Percentiles rank a stretch among this genome's conserved stretches.
These are phyloP conservation scores for Orbilia ellipsospora DNA, from an alignment of 2,329 filamentous ascomycete species.

Conservation along the genomic window DNA sequence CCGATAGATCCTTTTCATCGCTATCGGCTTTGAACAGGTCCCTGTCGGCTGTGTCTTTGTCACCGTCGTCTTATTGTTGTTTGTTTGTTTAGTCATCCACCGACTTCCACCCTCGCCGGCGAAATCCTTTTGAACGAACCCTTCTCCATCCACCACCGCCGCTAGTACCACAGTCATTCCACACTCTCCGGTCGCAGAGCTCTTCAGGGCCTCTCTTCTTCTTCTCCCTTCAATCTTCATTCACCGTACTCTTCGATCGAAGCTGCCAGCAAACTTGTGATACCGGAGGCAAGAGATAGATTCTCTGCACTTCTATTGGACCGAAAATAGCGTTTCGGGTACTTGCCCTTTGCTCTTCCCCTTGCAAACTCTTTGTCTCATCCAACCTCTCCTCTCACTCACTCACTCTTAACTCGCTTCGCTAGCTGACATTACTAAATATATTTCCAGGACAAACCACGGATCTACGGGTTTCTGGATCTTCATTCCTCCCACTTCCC, in stretches of 20 bases:
- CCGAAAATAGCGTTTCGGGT: slow-evolving; percentile 6
- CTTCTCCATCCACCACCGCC: not conserved
- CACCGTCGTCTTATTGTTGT: not conserved
- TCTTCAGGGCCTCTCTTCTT: not conserved
- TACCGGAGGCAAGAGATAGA: slow-evolving; percentile 31
- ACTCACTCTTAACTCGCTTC: not conserved
- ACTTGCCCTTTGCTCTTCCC: not conserved
- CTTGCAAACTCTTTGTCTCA: slow-evolving; percentile 5
- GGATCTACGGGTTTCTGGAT: not conserved
- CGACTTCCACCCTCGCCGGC: not conserved
- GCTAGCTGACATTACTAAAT: slow-evolving; percentile 17
- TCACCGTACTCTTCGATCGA: slow-evolving; percentile 9
- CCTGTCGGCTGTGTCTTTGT: not conserved
- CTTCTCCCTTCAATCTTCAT: not conserved
- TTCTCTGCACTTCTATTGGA: slow-evolving; percentile 10
- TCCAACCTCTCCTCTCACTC: not conserved
- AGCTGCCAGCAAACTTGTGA: slow-evolving; percentile 6
- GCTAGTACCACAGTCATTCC: not conserved
- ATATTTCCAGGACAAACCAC: slow-evolving; percentile 17
- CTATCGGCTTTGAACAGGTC: not conserved
- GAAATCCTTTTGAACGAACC: not conserved
- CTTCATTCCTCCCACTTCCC: not conserved
- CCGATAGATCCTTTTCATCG: not conserved
- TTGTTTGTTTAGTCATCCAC: not conserved
- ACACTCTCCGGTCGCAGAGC: not conserved